Percentiles rank a stretch among this genome's conserved stretches.
phyloP scores from a whole-genome alignment of 2,329 filamentous ascomycete species.

The Herpotrichia juniperi region DNA sequence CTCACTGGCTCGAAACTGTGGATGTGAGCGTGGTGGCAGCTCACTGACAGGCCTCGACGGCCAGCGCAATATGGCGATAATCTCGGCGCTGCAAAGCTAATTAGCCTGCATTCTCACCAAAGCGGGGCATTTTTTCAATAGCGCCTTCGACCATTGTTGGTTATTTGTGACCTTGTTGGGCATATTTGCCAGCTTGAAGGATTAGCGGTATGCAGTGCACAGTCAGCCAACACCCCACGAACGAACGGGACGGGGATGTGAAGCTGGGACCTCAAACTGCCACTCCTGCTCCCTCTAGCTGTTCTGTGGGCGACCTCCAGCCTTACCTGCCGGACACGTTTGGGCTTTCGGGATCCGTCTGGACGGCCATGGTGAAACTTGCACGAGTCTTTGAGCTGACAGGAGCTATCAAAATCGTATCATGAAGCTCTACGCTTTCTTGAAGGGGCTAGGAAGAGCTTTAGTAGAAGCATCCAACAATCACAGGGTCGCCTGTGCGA shows the following conservation, averaged over 20 bases:
- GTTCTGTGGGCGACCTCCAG: constrained; percentile 6
- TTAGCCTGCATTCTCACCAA: constrained; percentile 38
- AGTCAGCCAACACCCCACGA: constrained; percentile 12
- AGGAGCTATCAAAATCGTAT: neutral
- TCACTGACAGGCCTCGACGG: neutral
- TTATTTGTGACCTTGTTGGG: too few species aligned
- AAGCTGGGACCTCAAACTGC: constrained; percentile 4
- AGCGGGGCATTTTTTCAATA: constrained; percentile 36
- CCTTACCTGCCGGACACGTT: constrained; percentile 14
- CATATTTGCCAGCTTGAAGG: constrained; percentile 30
- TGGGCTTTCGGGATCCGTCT: constrained; percentile 11
- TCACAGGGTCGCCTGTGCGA: constrained; percentile 22
- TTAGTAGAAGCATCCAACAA: constrained; percentile 16
- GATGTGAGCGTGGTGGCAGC: neutral
- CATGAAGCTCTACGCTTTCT: neutral
- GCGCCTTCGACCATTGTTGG: too few species aligned
- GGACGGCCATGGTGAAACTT: constrained; percentile 22
- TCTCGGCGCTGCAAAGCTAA: constrained; percentile 28
- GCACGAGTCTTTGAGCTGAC: constrained; percentile 8
- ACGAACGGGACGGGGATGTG: constrained; percentile 8
- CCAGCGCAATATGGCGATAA: constrained; percentile 22
- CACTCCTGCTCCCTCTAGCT: constrained; percentile 1
- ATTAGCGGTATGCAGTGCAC: constrained; percentile 29
- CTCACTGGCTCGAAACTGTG: constrained; percentile 1
- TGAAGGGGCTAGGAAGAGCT: neutral